Base-by-base conservation (phyloP, 306 rosid genomes). In the Clitoria ternatea region DNA sequence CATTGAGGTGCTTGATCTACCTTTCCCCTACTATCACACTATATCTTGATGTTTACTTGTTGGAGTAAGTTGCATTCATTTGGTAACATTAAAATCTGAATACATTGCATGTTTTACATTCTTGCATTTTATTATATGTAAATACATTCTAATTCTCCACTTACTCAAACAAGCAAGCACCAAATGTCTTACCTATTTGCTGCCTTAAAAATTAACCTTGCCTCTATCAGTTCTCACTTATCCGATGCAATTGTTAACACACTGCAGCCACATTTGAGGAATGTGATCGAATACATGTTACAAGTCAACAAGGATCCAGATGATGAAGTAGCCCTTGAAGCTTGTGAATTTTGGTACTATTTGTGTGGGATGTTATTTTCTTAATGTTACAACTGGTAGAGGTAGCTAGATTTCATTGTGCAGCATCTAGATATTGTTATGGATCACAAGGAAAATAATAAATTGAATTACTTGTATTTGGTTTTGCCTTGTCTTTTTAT, bases 261-360 rank as follows among this genome's bases (percentile, higher is more conserved):
- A 36, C 71, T 81, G 89, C 96, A 95, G 99, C 93, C 92, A 32
- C 97, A 91, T 75, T 79, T 95, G 80, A 84, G 81, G 81, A 89
- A 85, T 78, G 85, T 95, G 53, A 85, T 95, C 37, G 96, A 89
- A 71, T 89, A 95, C 88, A 95, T 95, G 97, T 73, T 95, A 80
- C 99, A 80, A 91, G 99, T 95, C 78, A 95, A 95, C 85, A 88
- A 91, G 80, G 99, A 95, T 71, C 60, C 75, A 5, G 97, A 95
- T 76, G 97, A 95, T 7, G 99, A 95, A 80, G 99, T 95, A 33
- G 91, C 99, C 47, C 99, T 95, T 61, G 96, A 95, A 82, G 87
- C 99, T 59, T 95, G 99, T 85, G 99, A 95, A 91, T 95, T 95
- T 82, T 95, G 99, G 99, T 95, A 91, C 61, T 61, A 13, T 32